A percentile compares a stretch with the other conserved stretches of the same genome.
These are phyloP conservation scores for Aquilaria yunnanensis DNA, from an alignment of 345 rosid genomes.

Conservation along the genomic window DNA sequence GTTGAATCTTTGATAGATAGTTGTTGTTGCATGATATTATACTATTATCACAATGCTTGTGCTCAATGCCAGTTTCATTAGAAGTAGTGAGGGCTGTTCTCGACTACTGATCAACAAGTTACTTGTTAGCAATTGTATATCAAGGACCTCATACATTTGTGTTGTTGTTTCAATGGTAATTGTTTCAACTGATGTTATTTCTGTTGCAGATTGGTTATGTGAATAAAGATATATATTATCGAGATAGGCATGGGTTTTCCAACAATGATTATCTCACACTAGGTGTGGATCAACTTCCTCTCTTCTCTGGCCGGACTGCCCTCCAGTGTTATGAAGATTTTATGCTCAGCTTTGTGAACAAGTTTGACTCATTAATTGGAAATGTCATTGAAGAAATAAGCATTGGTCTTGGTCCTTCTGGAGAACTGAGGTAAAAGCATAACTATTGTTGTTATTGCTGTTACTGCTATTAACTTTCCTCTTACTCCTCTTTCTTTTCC, in stretches of 20 bases:
- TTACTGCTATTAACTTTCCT: neutral
- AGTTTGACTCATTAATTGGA: slow-evolving; percentile 42
- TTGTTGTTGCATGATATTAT: too few relatives aligned
- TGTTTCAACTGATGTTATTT: neutral
- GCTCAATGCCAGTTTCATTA: too few relatives aligned
- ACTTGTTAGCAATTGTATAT: neutral
- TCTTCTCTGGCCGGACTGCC: slow-evolving; percentile 55
- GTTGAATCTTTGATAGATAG: too few relatives aligned
- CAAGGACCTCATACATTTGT: neutral
- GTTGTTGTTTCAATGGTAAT: slow-evolving; percentile 7
- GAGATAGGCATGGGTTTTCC: slow-evolving; percentile 46
- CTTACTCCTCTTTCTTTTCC: neutral
- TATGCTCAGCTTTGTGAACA: slow-evolving; percentile 47
- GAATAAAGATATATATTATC: slow-evolving; percentile 58
- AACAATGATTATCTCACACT: slow-evolving; percentile 61
- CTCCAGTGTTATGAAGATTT: slow-evolving; percentile 64
- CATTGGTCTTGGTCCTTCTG: slow-evolving; percentile 66
- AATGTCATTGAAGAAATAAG: slow-evolving; percentile 60
- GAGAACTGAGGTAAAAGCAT: slow-evolving; percentile 48
- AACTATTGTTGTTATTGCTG: too few relatives aligned
- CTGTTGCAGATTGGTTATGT: slow-evolving; percentile 43
- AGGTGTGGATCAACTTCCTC: slow-evolving; percentile 60
- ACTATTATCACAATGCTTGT: too few relatives aligned
- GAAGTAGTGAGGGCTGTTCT: too few relatives aligned
- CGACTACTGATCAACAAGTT: neutral